Conservation (phyloP, 2,329 filamentous ascomycete species). For the Phyllosticta citribraziliensis region DNA sequence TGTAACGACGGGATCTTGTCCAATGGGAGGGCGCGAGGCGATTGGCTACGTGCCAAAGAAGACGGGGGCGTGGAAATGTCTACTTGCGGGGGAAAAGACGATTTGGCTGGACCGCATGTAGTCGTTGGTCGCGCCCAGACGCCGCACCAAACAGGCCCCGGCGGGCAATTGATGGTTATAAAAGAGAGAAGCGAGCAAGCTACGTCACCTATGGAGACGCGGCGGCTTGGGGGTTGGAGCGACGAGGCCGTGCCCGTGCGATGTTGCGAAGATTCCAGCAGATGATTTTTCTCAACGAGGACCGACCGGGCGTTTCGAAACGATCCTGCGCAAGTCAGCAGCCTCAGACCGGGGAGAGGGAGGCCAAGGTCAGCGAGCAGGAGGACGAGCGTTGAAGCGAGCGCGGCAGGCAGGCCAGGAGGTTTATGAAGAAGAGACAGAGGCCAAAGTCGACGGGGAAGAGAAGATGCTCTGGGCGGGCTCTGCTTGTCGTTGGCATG, state of each 20-base stretch:
- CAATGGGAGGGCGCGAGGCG: background rate
- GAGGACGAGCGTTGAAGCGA: background rate
- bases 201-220: background rate
- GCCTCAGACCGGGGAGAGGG: background rate
- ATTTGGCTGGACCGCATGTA: slow-evolving; percentile 34
- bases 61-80: slow-evolving; percentile 11
- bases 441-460: background rate
- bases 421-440: background rate
- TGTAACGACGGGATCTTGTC: slow-evolving; percentile 1
- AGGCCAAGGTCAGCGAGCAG: background rate
- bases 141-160: slow-evolving; percentile 28
- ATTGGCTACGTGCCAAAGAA: slow-evolving; percentile 20
- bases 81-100: slow-evolving; percentile 15
- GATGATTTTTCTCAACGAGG: background rate
- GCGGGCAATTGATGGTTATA: background rate
- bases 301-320: background rate
- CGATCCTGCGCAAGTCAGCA: background rate
- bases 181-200: background rate
- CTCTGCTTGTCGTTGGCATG: no score
- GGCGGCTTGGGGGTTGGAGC: slow-evolving; percentile 1
- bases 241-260: background rate
- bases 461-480: background rate
- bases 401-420: background rate
- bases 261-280: background rate
- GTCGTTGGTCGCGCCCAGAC: slow-evolving; percentile 39